Percentiles rank a stretch among this genome's conserved stretches.
phyloP scores from a whole-genome alignment of 768 basidiomycete genomes.

The Auriscalpium orientale region DNA sequence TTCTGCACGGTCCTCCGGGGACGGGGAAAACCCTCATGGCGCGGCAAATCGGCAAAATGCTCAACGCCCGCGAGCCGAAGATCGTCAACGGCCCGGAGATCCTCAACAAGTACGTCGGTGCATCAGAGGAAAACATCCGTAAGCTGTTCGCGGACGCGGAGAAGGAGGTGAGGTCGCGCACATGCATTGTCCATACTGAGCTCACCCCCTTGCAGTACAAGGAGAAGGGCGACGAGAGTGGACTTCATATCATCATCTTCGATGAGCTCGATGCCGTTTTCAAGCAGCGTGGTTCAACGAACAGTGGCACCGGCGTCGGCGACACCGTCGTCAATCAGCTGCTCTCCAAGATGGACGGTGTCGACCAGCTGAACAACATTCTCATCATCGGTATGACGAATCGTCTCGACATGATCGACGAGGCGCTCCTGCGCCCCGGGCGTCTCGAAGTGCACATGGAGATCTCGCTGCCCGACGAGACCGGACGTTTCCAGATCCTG shows the following conservation, averaged over 20 bases:
- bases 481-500: slow-evolving; percentile 88
- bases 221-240: slow-evolving; percentile 94
- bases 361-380: slow-evolving; percentile 97
- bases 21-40: slow-evolving; percentile 99
- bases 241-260: slow-evolving; percentile 98
- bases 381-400: slow-evolving; percentile 99
- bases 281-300: slow-evolving; percentile 94
- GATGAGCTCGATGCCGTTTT: slow-evolving; percentile 98
- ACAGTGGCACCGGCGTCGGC: slow-evolving; percentile 92
- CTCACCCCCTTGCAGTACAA: slow-evolving; percentile 62
- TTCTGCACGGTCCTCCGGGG: slow-evolving; percentile 93
- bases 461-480: slow-evolving; percentile 92
- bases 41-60: slow-evolving; percentile 97
- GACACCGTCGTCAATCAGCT: slow-evolving; percentile 98
- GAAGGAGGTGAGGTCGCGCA: slow-evolving; percentile 62
- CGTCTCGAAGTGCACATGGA: slow-evolving; percentile 99
- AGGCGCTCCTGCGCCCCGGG: slow-evolving; percentile 92
- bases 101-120: slow-evolving; percentile 94
- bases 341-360: slow-evolving; percentile 99
- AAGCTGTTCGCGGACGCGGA: slow-evolving; percentile 98
- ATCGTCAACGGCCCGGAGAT: slow-evolving; percentile 98
- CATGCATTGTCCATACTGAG: neutral
- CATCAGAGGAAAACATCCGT: slow-evolving; percentile 94
- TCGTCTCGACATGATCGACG: slow-evolving; percentile 97
- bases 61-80: slow-evolving; percentile 96